Evolutionary conservation across 1,284 basidiomycete species (phyloP), one percentile per base, ranked within the genome.

Genomic region (Sanghuangporus baumii): DNA sequence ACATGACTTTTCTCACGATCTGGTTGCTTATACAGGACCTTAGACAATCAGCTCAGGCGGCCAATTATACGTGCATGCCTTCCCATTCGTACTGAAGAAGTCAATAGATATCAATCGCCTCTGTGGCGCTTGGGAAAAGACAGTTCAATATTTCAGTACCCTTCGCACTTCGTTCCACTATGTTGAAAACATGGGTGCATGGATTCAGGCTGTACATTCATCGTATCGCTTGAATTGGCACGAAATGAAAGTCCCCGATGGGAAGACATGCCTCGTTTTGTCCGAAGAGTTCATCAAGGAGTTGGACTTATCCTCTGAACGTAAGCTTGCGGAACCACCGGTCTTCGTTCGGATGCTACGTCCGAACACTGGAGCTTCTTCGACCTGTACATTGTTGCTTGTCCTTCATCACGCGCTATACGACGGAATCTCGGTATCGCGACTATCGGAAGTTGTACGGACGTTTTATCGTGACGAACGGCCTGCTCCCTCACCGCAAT

Each of bases 391-490:
- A n/a, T 71, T 82, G 3, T 73, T 80, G 11, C 67, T 82, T 6
- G 72, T 77, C 41, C 72, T 82, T 70, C 81, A 82, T 64, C 81
- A 82, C 67, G 79, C 80, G 1, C 67, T 82, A n/a, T 82, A 82
- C 63, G 81, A 82, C 63, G 81, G 81, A 5, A 65, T 78, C 12
- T 80, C 80, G 14, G 68, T 82, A 26, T 69, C 70, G 8, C 71
- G 67, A 36, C 70, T 82, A 2, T 67, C 80, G 26, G 66, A 74
- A 8, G 60, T 68, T 31, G 73, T 82, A 1, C 67, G 74, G 52
- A 61, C 61, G 23, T 61, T 74, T 14, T 82, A 81, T 66, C 61
- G 61, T 34, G 70, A 69, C 18, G 51, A 66, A 16, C 54, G 65
- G 8, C 62, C 69, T 12, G 58, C 64, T 2, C 50, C 58, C 12